A percentile compares a stretch with the other conserved stretches of the same genome.
Conservation (phyloP, 441 rosid genomes). For the Omphalea diandra region DNA sequence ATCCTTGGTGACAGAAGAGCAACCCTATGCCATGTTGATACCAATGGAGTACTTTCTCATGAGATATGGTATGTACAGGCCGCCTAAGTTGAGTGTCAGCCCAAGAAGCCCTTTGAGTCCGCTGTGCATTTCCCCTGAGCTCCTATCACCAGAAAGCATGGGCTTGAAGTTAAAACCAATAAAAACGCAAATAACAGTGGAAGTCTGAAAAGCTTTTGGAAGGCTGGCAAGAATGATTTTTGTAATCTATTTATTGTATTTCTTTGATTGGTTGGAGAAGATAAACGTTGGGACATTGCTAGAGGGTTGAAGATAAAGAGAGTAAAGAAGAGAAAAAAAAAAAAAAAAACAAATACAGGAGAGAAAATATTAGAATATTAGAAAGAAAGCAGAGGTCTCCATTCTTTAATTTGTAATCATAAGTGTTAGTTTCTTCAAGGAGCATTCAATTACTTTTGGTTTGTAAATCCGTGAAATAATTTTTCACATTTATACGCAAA, state of each 20-base stretch:
- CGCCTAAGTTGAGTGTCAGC: conserved; percentile 58
- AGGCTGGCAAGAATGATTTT: conserved; percentile 14
- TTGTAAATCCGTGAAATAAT: conserved; percentile 43
- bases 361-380: conserved; percentile 26
- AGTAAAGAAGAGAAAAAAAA: conserved; percentile 20
- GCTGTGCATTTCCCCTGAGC: conserved; percentile 80
- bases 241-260: conserved; percentile 28
- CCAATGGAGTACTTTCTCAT: conserved; percentile 88
- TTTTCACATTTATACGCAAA: conserved; percentile 27
- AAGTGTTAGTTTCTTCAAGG: conserved; percentile 26
- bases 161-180: conserved; percentile 95
- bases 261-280: conserved; percentile 24
- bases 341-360: conserved; percentile 19
- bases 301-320: conserved; percentile 41
- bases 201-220: conserved; percentile 25
- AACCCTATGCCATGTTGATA: conserved; percentile 94
- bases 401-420: conserved; percentile 44
- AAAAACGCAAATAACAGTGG: conserved; percentile 56
- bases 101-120: conserved; percentile 94
- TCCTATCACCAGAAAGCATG: conserved; percentile 98
- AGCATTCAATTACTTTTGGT: conserved; percentile 19
- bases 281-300: conserved; percentile 7
- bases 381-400: conserved; percentile 35
- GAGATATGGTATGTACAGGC: conserved; percentile 77
- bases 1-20: conserved; percentile 95